These are phyloP conservation scores for Apiospora sp. DNA, from an alignment of 2,329 filamentous ascomycete species.

Conservation along the genomic window DNA sequence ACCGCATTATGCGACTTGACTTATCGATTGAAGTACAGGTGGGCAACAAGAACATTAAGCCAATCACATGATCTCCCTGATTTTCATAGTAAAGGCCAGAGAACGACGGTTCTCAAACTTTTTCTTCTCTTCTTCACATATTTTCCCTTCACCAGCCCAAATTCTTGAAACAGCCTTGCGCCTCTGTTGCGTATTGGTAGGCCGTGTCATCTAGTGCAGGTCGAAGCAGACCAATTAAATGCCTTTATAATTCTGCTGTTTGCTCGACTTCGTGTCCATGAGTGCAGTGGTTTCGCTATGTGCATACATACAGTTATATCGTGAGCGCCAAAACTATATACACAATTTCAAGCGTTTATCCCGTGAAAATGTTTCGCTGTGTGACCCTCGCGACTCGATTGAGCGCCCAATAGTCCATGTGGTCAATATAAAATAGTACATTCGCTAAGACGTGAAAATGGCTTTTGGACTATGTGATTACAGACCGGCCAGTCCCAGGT, in stretches of 20 bases:
- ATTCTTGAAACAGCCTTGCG: constrained; percentile 46
- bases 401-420: neutral
- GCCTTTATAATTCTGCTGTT: constrained; percentile 68
- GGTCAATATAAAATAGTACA: neutral
- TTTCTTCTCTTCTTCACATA: constrained; percentile 55
- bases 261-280: constrained; percentile 50
- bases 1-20: neutral
- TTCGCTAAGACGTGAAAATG: neutral
- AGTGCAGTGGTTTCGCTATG: constrained; percentile 69
- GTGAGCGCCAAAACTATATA: neutral
- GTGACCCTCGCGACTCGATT: neutral
- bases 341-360: neutral
- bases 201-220: constrained; percentile 53
- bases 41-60: neutral
- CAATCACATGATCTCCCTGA: constrained; percentile 4
- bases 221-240: constrained; percentile 63
- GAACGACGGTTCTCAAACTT: neutral
- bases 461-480: constrained; percentile 25
- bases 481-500: neutral
- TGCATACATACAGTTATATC: constrained; percentile 56
- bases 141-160: constrained; percentile 52
- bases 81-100: constrained; percentile 24
- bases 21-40: constrained; percentile 12
- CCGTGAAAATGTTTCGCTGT: neutral
- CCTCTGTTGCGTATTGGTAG: constrained; percentile 41